These are phyloP conservation scores for Rhodotorula mucilaginosa DNA, from an alignment of 1,284 basidiomycete species.

Conservation along the genomic window DNA sequence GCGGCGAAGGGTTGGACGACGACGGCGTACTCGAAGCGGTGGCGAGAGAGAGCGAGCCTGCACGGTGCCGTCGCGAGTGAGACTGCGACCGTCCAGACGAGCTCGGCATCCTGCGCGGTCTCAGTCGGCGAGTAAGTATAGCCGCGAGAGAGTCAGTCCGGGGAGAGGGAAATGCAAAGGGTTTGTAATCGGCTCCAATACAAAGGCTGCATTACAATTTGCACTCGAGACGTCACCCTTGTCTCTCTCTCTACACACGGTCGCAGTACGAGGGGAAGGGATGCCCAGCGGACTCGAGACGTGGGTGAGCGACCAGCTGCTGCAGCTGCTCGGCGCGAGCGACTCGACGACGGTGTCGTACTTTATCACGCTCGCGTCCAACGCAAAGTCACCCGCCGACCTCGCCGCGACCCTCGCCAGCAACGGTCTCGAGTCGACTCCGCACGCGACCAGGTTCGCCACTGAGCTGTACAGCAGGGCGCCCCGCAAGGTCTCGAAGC, in stretches of 20 bases:
- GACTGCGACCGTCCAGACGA: not conserved
- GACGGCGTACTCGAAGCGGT: not conserved
- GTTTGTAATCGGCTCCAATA: too few relatives aligned
- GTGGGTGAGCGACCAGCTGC: conserved; percentile 41
- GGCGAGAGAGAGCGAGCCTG: conserved; percentile 7
- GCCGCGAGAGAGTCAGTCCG: not conserved
- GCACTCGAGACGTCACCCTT: not conserved
- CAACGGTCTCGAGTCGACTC: conserved; percentile 73
- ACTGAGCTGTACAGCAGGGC: conserved; percentile 70
- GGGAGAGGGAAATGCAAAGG: too few relatives aligned
- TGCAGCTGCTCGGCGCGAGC: conserved; percentile 38
- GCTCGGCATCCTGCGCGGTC: not conserved
- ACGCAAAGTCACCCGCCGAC: conserved; percentile 73
- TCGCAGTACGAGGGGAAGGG: too few relatives aligned
- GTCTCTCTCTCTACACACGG: not conserved
- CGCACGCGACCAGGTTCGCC: conserved; percentile 76
- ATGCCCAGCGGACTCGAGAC: conserved; percentile 22
- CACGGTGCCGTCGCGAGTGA: not conserved
- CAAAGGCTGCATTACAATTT: not conserved
- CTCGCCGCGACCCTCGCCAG: conserved; percentile 71
- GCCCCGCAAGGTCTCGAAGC: conserved; percentile 59
- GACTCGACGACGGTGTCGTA: conserved; percentile 42
- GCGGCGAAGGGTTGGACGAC: not conserved
- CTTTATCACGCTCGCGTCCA: conserved; percentile 55
- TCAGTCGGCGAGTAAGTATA: not conserved